Conservation (phyloP, 345 rosid species). For the Arabidopsis suecica region DNA sequence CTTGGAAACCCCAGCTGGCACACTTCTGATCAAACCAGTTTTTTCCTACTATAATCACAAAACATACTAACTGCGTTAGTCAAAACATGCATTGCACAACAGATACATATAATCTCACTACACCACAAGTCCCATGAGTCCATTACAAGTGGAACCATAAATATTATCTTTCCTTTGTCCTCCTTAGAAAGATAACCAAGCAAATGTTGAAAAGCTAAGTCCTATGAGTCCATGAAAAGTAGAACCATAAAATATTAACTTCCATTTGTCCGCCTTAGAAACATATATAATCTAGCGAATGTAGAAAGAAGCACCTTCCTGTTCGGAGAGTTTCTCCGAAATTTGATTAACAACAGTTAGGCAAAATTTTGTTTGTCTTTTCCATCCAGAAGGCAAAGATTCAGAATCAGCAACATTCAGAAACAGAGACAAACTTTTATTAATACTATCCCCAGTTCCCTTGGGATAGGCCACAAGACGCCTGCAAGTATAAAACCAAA, state of each 20-base stretch:
- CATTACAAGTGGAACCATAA: not conserved
- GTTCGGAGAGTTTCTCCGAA: not conserved
- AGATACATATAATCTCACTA: too few species aligned
- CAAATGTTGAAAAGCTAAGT: too few species aligned
- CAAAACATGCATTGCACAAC: not conserved
- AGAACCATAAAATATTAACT: too few species aligned
- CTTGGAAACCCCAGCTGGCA: fast-evolving
- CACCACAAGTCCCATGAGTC: not conserved
- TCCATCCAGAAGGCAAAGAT: not conserved
- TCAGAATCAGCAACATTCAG: not conserved
- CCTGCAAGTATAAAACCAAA: not conserved
- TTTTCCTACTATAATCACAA: not conserved
- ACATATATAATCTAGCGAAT: not conserved
- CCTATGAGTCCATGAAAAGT: too few species aligned
- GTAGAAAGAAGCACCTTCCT: not conserved
- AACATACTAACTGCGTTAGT: not conserved
- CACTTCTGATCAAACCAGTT: fast-evolving
- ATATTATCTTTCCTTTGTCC: not conserved
- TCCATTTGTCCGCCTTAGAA: too few species aligned
- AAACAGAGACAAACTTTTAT: not conserved
- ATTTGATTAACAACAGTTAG: not conserved
- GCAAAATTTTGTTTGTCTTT: not conserved
- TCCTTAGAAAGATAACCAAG: not conserved
- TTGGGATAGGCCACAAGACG: not conserved
- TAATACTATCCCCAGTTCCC: too few species aligned